A percentile compares a stretch with the other conserved stretches of the same genome.
Evolutionary conservation across 2,329 filamentous ascomycete species (phyloP).

Genomic region (Cercospora nicotianae): DNA sequence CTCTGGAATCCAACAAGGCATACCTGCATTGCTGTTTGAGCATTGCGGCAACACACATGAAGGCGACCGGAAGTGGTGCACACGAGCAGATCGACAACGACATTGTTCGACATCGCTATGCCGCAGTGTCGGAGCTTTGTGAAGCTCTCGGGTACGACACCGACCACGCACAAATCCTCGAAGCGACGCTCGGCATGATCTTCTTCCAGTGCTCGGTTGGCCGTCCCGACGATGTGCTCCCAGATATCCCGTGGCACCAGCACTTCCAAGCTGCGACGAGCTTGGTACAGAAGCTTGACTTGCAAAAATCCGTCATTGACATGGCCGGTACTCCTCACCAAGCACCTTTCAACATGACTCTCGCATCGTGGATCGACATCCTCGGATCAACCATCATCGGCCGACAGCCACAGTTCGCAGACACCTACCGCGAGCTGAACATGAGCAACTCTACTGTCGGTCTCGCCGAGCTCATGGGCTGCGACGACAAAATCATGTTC

Average conservation of each 20-base stretch:
- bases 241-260: conserved; percentile 94
- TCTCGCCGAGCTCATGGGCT: conserved; percentile 91
- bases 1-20: conserved; percentile 85
- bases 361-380: conserved; percentile 95
- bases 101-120: conserved; percentile 87
- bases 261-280: conserved; percentile 91
- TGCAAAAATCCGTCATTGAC: conserved; percentile 65
- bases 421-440: conserved; percentile 95
- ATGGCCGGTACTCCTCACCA: conserved; percentile 47
- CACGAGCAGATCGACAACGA: conserved; percentile 80
- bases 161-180: conserved; percentile 83
- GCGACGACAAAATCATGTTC: conserved; percentile 96
- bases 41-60: conserved; percentile 88
- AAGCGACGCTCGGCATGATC: conserved; percentile 91
- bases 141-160: conserved; percentile 76
- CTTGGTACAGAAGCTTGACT: conserved; percentile 79
- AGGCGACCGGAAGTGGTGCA: conserved; percentile 67
- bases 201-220: conserved; percentile 95
- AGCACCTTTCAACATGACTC: conserved; percentile 90
- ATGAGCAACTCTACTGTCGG: conserved; percentile 66
- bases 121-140: conserved; percentile 82
- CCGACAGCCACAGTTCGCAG: conserved; percentile 80
- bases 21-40: conserved; percentile 96
- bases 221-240: conserved; percentile 76
- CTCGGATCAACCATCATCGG: conserved; percentile 91